Percentiles rank a stretch among this genome's conserved stretches.
These are phyloP conservation scores for Macroventuria anomochaeta DNA, from an alignment of 2,329 filamentous ascomycete species.

Conservation along the genomic window DNA sequence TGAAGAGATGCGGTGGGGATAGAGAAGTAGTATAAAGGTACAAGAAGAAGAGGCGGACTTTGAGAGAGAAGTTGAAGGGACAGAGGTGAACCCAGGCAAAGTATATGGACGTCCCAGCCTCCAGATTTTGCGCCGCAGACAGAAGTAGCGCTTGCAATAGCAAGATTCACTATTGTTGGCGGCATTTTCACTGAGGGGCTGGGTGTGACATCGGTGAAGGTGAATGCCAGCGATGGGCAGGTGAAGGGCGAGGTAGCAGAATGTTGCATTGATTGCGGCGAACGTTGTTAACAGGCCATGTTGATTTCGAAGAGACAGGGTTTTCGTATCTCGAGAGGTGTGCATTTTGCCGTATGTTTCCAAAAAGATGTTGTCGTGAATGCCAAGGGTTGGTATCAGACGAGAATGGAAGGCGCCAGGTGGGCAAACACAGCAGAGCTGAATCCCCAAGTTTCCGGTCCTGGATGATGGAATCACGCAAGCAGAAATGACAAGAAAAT, in stretches of 20 bases:
- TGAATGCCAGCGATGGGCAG: conserved; percentile 16
- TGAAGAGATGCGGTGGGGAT: background rate
- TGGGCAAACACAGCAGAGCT: background rate
- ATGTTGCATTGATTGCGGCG: background rate
- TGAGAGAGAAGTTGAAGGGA: background rate
- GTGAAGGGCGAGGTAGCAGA: background rate
- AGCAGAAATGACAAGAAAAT: background rate
- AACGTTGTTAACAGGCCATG: background rate
- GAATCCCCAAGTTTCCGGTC: background rate
- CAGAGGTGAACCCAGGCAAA: background rate
- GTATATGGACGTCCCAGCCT: background rate
- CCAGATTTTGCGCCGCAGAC: background rate
- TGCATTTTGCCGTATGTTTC: background rate
- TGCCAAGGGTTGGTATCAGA: conserved; percentile 2
- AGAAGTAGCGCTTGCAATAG: background rate
- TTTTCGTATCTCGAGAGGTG: background rate
- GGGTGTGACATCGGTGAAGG: conserved; percentile 21
- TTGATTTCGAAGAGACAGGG: background rate
- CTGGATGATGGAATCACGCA: background rate
- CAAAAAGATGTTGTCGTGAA: background rate
- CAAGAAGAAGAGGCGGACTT: background rate
- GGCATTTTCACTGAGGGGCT: background rate
- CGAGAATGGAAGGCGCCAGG: background rate
- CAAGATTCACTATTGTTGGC: background rate
- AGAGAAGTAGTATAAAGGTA: background rate